phyloP scores from a whole-genome alignment of 768 basidiomycete genomes.

The Suillus sp. region DNA sequence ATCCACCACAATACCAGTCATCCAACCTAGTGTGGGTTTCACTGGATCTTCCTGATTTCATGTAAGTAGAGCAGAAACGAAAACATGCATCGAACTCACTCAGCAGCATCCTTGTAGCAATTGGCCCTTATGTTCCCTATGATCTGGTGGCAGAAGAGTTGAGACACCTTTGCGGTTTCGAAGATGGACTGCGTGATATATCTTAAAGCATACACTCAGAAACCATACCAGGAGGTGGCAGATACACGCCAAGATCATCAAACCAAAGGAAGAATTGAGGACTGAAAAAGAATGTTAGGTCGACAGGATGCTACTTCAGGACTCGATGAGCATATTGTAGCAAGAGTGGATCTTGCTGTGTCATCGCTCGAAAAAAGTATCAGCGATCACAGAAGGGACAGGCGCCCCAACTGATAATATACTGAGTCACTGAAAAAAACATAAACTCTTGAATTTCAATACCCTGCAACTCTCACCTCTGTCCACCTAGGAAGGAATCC shows the following conservation, averaged over 20 bases:
- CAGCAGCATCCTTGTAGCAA: conserved; percentile 88
- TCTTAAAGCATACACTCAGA: conserved; percentile 45
- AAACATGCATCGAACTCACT: conserved; percentile 46
- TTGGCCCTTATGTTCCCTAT: conserved; percentile 99
- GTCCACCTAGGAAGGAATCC: conserved; percentile 56
- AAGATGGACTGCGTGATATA: conserved; percentile 95
- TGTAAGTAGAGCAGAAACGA: conserved; percentile 10
- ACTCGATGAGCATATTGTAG: conserved; percentile 97
- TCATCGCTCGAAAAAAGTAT: conserved; percentile 81
- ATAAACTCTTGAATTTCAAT: no score
- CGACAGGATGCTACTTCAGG: conserved; percentile 91
- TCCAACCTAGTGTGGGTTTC: conserved; percentile 88
- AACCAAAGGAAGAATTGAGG: conserved; percentile 97
- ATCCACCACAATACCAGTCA: conserved; percentile 77
- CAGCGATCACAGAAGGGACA: conserved; percentile 80
- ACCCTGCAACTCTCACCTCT: conserved; percentile 78
- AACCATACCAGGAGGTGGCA: background rate
- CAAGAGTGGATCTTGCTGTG: conserved; percentile 83
- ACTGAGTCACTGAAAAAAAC: conserved; percentile 79
- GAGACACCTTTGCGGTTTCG: conserved; percentile 95
- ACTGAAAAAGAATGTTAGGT: conserved; percentile 97
- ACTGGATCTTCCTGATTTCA: conserved; percentile 81
- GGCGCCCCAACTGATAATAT: conserved; percentile 88
- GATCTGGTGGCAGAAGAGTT: conserved; percentile 98
- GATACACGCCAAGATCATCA: conserved; percentile 74